Conservation (phyloP, 352 stramenopile species). For the Phytophthora melonis region DNA sequence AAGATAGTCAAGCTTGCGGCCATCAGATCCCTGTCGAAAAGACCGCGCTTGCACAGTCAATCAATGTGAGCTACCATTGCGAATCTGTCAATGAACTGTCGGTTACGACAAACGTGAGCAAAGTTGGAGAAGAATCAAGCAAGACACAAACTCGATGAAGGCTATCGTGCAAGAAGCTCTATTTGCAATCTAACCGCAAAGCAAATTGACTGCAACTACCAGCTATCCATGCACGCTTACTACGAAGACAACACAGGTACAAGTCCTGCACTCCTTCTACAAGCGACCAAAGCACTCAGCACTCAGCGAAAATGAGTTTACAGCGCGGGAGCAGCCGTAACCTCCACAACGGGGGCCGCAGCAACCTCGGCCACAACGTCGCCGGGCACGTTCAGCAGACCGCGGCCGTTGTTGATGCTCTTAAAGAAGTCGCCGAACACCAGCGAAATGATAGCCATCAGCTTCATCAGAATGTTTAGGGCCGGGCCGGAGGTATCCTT, state of each 20-base stretch:
- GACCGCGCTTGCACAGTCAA: no score
- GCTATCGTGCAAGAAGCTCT: conserved; percentile 37
- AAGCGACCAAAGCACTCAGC: conserved; percentile 5
- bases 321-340: conserved; percentile 31
- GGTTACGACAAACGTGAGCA: no score
- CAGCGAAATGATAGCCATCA: conserved; percentile 99
- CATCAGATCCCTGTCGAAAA: no score
- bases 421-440: conserved; percentile 99
- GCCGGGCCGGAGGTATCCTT: conserved; percentile 99
- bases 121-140: not conserved
- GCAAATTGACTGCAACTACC: conserved; percentile 34
- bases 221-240: conserved; percentile 37
- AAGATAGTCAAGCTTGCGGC: no score
- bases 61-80: no score
- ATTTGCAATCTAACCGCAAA: conserved; percentile 42
- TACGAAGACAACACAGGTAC: conserved; percentile 40
- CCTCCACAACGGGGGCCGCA: conserved; percentile 29
- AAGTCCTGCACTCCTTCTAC: conserved; percentile 28
- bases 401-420: conserved; percentile 96
- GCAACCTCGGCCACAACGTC: conserved; percentile 36
- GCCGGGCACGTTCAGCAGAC: conserved; percentile 91
- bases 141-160: not conserved
- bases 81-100: no score
- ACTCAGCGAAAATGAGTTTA: conserved; percentile 34
- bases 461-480: conserved; percentile 99